Evolutionary conservation across 1,139 yeast genomes (phyloP).

Genomic region (Scheffersomyces insectosa): DNA sequence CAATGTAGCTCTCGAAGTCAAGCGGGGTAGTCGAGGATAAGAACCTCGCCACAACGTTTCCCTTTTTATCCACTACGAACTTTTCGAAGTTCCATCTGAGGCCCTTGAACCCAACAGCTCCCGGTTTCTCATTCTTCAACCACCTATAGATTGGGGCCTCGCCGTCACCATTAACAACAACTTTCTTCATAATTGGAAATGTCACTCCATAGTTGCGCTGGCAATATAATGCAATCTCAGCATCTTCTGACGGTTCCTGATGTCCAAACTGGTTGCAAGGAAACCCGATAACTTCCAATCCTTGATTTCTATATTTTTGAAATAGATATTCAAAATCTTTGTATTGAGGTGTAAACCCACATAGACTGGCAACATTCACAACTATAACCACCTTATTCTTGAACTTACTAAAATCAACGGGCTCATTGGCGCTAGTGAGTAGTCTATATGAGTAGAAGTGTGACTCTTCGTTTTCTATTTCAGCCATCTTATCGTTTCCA

Average conservation of each 20-base stretch:
- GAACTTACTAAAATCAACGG: conserved; percentile 19
- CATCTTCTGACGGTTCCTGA: conserved; percentile 75
- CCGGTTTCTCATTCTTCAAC: conserved; percentile 35
- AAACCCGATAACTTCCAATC: conserved; percentile 39
- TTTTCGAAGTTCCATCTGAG: conserved; percentile 96
- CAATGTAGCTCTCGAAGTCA: conserved; percentile 51
- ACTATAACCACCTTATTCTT: conserved; percentile 37
- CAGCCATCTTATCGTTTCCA: background rate
- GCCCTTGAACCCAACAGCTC: conserved; percentile 74
- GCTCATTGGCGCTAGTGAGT: conserved; percentile 3
- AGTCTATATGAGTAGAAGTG: conserved; percentile 19
- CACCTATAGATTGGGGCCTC: conserved; percentile 31
- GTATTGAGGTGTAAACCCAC: conserved; percentile 49
- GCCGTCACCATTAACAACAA: conserved; percentile 36
- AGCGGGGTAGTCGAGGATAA: conserved; percentile 70
- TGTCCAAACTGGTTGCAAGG: conserved; percentile 45
- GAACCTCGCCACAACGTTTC: conserved; percentile 71
- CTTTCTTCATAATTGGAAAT: conserved; percentile 41
- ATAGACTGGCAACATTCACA: conserved; percentile 47
- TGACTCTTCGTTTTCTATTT: background rate
- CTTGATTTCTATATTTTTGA: conserved; percentile 29
- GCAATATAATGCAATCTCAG: conserved; percentile 66
- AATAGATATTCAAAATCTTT: conserved; percentile 34
- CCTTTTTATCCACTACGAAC: conserved; percentile 71
- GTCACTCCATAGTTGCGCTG: conserved; percentile 61